Evolutionary conservation across 352 stramenopile genomes (phyloP).

Genomic region (Phytophthora pini): DNA sequence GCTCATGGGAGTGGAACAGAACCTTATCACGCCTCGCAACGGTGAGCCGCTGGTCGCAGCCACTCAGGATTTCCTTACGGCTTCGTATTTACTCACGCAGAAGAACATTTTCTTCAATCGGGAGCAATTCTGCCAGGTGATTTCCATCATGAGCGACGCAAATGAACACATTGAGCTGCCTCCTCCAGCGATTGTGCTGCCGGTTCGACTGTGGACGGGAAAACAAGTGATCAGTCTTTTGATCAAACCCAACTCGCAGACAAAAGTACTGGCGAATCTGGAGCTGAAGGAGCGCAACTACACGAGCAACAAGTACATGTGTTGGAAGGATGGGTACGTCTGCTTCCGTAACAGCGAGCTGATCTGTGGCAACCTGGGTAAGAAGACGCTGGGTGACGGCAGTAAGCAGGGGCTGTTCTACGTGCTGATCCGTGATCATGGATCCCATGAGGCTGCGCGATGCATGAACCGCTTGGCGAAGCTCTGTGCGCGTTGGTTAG

Average conservation of each 20-base stretch:
- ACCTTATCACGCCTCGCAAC: conserved; percentile 98
- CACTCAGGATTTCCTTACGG: conserved; percentile 99
- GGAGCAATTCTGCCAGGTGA: conserved; percentile 96
- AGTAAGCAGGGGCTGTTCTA: conserved; percentile 99
- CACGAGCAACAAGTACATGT: conserved; percentile 95
- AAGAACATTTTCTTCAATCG: conserved; percentile 99
- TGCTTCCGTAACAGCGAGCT: conserved; percentile 98
- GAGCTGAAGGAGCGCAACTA: conserved; percentile 98
- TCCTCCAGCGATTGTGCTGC: conserved; percentile 72
- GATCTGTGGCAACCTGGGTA: conserved; percentile 98
- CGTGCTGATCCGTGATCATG: conserved; percentile 97
- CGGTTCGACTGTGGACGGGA: conserved; percentile 96
- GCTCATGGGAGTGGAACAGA: conserved; percentile 98
- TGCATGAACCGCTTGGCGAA: conserved; percentile 99
- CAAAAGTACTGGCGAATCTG: conserved; percentile 82
- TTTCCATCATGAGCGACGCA: conserved; percentile 96
- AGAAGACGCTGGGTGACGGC: conserved; percentile 98
- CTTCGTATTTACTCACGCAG: conserved; percentile 98
- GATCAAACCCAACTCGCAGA: conserved; percentile 90
- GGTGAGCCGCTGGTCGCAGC: conserved; percentile 98
- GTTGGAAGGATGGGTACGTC: conserved; percentile 98
- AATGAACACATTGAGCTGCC: conserved; percentile 95
- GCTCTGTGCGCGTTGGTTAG: conserved; percentile 97
- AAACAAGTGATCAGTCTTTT: conserved; percentile 96
- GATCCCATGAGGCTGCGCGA: conserved; percentile 89